Base-by-base conservation (phyloP, 2,329 filamentous ascomycete species). In the Fusarium haematococcum region DNA sequence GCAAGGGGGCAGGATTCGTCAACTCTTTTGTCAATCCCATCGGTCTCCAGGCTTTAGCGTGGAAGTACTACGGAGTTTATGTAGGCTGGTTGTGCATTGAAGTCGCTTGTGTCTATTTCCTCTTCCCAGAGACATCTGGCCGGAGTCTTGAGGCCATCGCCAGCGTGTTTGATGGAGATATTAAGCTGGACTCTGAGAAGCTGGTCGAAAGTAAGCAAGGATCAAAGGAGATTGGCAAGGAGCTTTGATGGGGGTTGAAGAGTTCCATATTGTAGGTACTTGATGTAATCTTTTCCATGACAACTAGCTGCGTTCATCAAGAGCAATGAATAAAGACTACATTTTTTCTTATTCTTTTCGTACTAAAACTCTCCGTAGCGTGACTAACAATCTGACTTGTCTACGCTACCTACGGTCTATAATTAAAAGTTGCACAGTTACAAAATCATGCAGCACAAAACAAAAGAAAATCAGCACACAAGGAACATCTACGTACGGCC, bases 1-100 rank as follows among this genome's bases (percentile, higher is more conserved):
- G 68, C 18, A 70, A 70, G 33, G 43, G 33, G 4, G 68, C 67
- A 6, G 45, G 52, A 4, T 70, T 70, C 27, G 32, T 70, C 52
- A 69, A 70, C 37, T 32, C 59, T 3, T 67, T 70, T 41, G 68
- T 70, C n/a, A 70, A 70, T 2, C 59, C 64, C 3, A 67, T 70
- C 16, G 68, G 59, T 23, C 52, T 70, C 5, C 50, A 70, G 27
- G 64, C 68, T 3, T 13, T 70, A 4, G 65, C 50, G 5, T 67
- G 68, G 68, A 70, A 67, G 30, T 70, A 60, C 25, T 70, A 67
- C n/a, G 52, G 58, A 4, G 64, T 70, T 11, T 67, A 67, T 16
- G 59, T 70, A 1, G 68, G 62, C 9, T 69, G 67, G 67, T 48
- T 69, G 5, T 61, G 57, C 8, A 14, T 69, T 6, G 67, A 69